Percentiles rank a stretch among this genome's conserved stretches.
These are phyloP conservation scores for Botrytis galanthina DNA, from an alignment of 2,329 filamentous ascomycete genomes.

Conservation along the genomic window DNA sequence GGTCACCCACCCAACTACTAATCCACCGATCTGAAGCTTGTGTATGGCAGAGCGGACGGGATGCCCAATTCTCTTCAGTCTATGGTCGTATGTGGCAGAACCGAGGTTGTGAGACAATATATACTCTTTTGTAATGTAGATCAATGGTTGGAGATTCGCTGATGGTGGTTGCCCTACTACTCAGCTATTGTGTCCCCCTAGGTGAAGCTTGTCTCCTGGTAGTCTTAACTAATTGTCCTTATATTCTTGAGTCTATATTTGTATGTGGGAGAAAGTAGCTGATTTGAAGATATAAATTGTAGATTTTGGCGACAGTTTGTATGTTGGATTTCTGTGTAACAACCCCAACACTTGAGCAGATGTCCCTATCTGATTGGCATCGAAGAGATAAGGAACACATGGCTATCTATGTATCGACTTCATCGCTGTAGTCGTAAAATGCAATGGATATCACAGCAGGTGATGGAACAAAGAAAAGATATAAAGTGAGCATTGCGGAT, in stretches of 20 bases:
- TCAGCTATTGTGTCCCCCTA: not conserved
- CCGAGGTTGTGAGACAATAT: rapidly evolving
- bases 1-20: not conserved
- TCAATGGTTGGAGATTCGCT: not conserved
- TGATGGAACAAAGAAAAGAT: not conserved
- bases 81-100: not conserved
- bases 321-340: not conserved
- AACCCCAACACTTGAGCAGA: not conserved
- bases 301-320: not conserved
- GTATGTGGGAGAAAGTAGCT: not conserved
- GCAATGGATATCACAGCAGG: not conserved
- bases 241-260: not conserved
- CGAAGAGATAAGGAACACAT: not conserved
- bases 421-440: not conserved
- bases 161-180: not conserved
- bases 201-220: not conserved
- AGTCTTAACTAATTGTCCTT: not conserved
- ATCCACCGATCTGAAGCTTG: not conserved
- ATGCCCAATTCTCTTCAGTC: not conserved
- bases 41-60: not conserved
- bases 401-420: not conserved
- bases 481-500: not conserved
- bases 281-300: not conserved
- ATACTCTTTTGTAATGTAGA: not conserved
- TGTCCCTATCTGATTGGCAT: not conserved